A percentile compares a stretch with the other conserved stretches of the same genome.
These are phyloP conservation scores for Plasmodium relictum DNA, from an alignment of 169 alveolate species.

Conservation along the genomic window DNA sequence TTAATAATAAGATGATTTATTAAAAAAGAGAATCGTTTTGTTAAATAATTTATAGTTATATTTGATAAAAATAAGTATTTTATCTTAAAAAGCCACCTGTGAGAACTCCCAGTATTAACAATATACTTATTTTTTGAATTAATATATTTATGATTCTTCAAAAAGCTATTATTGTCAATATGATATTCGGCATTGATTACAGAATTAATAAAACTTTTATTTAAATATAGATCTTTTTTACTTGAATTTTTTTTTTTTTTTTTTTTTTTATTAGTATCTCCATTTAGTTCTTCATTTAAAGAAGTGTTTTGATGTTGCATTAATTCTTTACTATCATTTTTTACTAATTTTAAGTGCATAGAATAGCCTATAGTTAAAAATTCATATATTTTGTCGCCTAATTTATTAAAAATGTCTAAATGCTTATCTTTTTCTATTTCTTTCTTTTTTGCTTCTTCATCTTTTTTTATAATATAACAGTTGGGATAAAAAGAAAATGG, in stretches of 20 bases:
- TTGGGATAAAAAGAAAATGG: conserved; percentile 80
- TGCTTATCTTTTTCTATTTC: background rate
- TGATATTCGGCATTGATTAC: conserved; percentile 31
- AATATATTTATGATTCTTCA: conserved; percentile 60
- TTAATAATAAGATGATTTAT: conserved; percentile 20
- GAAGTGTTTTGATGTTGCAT: background rate
- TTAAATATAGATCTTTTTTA: conserved; percentile 7
- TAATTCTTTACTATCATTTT: conserved; percentile 12
- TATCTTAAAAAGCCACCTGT: conserved; percentile 57
- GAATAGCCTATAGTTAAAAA: conserved; percentile 51
- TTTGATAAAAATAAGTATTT: conserved; percentile 42
- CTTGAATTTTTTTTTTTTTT: conserved; percentile 15
- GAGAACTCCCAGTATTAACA: conserved; percentile 43
- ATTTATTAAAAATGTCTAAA: conserved; percentile 7
- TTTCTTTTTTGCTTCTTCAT: background rate
- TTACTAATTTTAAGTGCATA: conserved; percentile 43
- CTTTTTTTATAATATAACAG: conserved; percentile 7
- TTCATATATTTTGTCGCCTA: conserved; percentile 20
- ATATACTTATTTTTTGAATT: conserved; percentile 35
- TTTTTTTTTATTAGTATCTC: conserved; percentile 20
- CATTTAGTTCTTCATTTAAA: background rate
- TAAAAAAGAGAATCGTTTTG: conserved; percentile 37
- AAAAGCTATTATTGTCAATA: conserved; percentile 13
- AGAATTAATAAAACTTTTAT: conserved; percentile 33
- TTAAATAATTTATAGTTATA: conserved; percentile 51